Evolutionary conservation across 768 basidiomycete genomes (phyloP), one percentile per base, ranked within the genome.

Genomic region (Naganishia antarctica): DNA sequence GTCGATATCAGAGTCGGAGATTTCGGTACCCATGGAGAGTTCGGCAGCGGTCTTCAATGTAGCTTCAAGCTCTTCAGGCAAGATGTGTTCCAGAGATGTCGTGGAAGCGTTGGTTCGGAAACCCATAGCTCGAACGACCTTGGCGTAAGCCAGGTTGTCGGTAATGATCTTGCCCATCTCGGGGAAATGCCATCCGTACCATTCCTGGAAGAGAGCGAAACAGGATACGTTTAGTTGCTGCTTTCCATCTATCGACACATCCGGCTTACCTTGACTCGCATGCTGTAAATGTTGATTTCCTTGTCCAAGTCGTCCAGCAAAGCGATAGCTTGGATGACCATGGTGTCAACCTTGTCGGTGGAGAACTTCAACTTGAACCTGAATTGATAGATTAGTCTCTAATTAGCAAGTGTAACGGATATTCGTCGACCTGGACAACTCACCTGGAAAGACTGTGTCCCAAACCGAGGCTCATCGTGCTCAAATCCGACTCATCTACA

Each of bases 151-250:
- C 65, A 93, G 80, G 79, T 96, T 99, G 82, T 99, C 96, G 65
- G 87, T 85, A 69, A 99, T 89, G 76, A 99, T 98, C 81, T 97
- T 98, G 65, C 87, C 89, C 88, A 99, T 90, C 80, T 99, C 96
- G 4, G 96, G 96, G 84, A 99, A 99, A 81, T 99, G 96, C 96
- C 96, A 99, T 40, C 96, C 96, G 72, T 99, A 99, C 96, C 96
- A 99, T 84, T 99, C 96, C 94, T 96, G 28, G 6, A 29, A 43
- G 18, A n/a, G n/a, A n/a, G n/a, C n/a, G n/a, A n/a, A n/a, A 28
- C 1, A 15, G 2, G 23, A 37, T 7, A 32, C 41, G 62, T 44
- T 46, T 29, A 37, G 67, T 46, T 60, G 44, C 23, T 7, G 43
- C 18, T 9, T 16, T 60, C 25, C 49, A 25, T 32, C n/a, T 11